Evolutionary conservation across 1,284 basidiomycete genomes (phyloP).

Genomic region (Chalciporus sp.): DNA sequence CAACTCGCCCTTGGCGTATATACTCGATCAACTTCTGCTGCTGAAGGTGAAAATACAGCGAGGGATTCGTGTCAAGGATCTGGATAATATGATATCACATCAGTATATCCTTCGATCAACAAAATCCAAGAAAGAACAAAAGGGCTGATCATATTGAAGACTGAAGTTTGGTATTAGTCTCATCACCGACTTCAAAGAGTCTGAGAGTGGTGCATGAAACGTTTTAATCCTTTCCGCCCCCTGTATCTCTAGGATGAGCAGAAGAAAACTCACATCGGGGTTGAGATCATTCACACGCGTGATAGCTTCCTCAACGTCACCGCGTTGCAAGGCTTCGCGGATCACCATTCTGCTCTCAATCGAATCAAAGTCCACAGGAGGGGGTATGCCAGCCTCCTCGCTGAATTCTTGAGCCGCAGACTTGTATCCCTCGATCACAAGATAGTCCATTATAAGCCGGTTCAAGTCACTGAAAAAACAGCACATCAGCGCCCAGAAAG

Average conservation of each 20-base stretch:
- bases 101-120: constrained; percentile 10
- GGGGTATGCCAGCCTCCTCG: constrained; percentile 78
- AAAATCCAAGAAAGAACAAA: constrained; percentile 9
- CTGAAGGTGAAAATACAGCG: constrained; percentile 90
- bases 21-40: constrained; percentile 95
- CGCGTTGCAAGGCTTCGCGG: constrained; percentile 89
- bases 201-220: constrained; percentile 99
- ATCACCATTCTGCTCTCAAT: constrained; percentile 96
- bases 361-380: constrained; percentile 84
- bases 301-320: constrained; percentile 94
- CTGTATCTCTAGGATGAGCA: constrained; percentile 11
- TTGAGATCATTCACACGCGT: constrained; percentile 93
- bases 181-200: constrained; percentile 72
- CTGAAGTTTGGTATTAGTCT: constrained; percentile 80
- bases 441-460: constrained; percentile 96
- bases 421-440: constrained; percentile 97
- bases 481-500: constrained; percentile 40
- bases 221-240: constrained; percentile 72
- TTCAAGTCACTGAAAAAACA: constrained; percentile 77
- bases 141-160: constrained; percentile 82
- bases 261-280: constrained; percentile 80
- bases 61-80: constrained; percentile 94
- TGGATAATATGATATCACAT: constrained; percentile 41
- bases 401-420: constrained; percentile 94
- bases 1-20: constrained; percentile 81